Percentiles rank a stretch among this genome's conserved stretches.
Evolutionary conservation across 768 basidiomycete genomes (phyloP).

Genomic region (Exidia glandulosa): DNA sequence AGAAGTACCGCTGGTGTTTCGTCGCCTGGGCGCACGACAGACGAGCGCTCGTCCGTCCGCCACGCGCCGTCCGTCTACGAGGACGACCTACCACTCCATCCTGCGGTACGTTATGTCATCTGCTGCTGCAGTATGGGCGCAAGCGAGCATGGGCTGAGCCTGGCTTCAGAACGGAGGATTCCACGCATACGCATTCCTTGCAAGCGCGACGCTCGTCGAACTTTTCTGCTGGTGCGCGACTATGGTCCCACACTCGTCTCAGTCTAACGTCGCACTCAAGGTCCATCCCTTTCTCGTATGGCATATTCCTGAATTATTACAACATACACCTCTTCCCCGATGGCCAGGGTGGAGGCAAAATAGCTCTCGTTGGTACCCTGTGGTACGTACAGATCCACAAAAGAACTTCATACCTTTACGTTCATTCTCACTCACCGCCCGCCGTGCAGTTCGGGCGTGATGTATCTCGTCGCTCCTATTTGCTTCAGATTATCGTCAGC

Average conservation of each 20-base stretch:
- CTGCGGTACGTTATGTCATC: not conserved
- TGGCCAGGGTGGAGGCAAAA: not conserved
- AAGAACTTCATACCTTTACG: too few species aligned
- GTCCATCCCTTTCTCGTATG: not conserved
- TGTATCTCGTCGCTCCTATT: not conserved
- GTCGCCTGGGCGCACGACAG: not conserved
- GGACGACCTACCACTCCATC: not conserved
- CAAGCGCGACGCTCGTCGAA: not conserved
- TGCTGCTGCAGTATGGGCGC: not conserved
- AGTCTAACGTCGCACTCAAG: not conserved
- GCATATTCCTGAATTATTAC: not conserved
- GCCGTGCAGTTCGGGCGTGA: not conserved
- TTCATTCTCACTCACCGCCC: too few species aligned
- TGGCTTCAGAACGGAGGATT: not conserved
- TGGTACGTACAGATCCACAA: too few species aligned
- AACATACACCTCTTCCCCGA: not conserved
- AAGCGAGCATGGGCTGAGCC: not conserved
- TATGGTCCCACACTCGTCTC: not conserved
- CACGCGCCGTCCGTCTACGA: not conserved
- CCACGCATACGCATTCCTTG: not conserved
- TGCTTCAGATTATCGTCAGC: not conserved
- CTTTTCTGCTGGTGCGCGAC: not conserved
- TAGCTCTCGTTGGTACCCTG: not conserved
- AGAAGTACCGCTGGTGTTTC: not conserved
- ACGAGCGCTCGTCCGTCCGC: not conserved